A percentile compares a stretch with the other conserved stretches of the same genome.
phyloP scores from a whole-genome alignment of 2,329 filamentous ascomycete genomes.

The Ambrosiella cleistominuta region DNA sequence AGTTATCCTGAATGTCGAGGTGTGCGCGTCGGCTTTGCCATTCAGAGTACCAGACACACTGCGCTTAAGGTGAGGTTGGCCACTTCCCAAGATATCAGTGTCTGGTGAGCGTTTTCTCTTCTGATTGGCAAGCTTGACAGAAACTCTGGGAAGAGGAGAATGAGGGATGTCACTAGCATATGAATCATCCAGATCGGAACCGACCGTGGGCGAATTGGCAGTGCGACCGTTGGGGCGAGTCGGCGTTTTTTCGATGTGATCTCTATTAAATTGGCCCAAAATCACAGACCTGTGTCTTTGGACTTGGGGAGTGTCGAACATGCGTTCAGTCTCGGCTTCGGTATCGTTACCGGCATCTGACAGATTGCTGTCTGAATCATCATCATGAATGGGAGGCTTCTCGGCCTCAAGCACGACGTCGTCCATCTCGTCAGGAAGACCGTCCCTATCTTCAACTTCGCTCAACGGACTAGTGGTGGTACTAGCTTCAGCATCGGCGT shows the following conservation, averaged over 20 bases:
- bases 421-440: conserved; percentile 50
- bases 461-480: conserved; percentile 79
- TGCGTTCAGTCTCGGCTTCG: conserved; percentile 84
- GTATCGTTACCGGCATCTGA: conserved; percentile 47
- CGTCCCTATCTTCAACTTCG: conserved; percentile 70
- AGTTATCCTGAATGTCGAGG: conserved; percentile 15
- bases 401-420: conserved; percentile 32
- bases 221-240: conserved; percentile 24
- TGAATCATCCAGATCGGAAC: conserved; percentile 11
- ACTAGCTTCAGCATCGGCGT: conserved; percentile 42
- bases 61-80: conserved; percentile 36
- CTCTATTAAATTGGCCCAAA: conserved; percentile 36
- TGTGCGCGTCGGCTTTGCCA: conserved; percentile 11
- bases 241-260: conserved; percentile 45
- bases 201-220: conserved; percentile 4
- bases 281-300: conserved; percentile 44
- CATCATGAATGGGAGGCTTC: conserved; percentile 16
- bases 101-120: conserved; percentile 34
- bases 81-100: conserved; percentile 27
- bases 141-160: conserved; percentile 10
- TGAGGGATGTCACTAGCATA: conserved; percentile 8
- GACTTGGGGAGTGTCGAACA: conserved; percentile 72
- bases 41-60: conserved; percentile 24
- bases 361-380: conserved; percentile 31
- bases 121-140: conserved; percentile 20